These are phyloP conservation scores for Acacia melanoxylon DNA, from an alignment of 306 rosid genomes.

Conservation along the genomic window DNA sequence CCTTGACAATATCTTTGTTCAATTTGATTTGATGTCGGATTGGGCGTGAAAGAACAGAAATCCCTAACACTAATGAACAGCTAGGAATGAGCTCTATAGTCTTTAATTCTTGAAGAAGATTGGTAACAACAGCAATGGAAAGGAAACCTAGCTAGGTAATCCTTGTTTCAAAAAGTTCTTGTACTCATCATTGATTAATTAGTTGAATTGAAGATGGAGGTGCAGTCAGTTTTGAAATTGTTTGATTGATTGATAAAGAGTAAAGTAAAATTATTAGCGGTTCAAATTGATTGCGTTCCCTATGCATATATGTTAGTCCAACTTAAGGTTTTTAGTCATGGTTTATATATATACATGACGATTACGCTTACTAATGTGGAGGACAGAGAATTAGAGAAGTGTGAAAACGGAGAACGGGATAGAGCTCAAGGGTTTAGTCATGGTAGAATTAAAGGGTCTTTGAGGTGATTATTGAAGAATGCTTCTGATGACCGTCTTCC, in stretches of 20 bases:
- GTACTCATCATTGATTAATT: background rate
- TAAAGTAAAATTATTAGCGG: background rate
- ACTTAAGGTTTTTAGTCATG: too few species aligned
- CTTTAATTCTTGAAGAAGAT: conserved; percentile 3
- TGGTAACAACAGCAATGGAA: background rate
- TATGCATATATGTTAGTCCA: background rate
- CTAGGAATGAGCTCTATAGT: background rate
- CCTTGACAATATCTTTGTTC: background rate
- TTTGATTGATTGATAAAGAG: background rate
- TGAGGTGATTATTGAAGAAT: background rate
- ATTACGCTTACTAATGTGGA: background rate
- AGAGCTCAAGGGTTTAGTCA: background rate
- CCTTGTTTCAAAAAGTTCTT: conserved; percentile 4
- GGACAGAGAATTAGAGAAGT: background rate
- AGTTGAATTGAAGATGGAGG: conserved; percentile 9
- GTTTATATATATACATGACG: background rate
- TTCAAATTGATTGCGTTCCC: background rate
- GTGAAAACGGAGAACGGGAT: background rate
- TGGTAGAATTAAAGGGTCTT: background rate
- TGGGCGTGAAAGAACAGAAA: background rate
- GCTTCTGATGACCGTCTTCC: background rate
- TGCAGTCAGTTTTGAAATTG: background rate
- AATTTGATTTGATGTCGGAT: background rate
- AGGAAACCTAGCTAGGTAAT: background rate
- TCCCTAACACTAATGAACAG: background rate